phyloP scores from a whole-genome alignment of 345 rosid species.

The Pistacia integerrima region DNA sequence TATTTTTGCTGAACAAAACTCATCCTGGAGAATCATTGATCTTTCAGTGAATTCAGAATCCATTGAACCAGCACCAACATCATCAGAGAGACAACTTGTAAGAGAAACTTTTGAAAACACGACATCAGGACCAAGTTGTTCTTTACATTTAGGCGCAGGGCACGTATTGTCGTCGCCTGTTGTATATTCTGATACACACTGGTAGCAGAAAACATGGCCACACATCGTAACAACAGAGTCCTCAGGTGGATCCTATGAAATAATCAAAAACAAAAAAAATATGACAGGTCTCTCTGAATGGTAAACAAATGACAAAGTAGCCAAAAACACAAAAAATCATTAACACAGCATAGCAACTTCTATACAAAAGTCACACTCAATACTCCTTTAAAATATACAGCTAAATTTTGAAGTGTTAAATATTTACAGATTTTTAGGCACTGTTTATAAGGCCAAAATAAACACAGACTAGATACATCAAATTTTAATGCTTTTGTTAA shows the following conservation, averaged over 20 bases:
- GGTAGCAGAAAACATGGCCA: slow-evolving; percentile 89
- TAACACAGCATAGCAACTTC: neutral
- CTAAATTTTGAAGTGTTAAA: neutral
- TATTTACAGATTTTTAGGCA: neutral
- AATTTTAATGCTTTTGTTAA: neutral
- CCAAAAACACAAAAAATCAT: neutral
- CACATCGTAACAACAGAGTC: slow-evolving; percentile 84
- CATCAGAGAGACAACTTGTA: slow-evolving; percentile 47
- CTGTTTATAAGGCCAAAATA: neutral
- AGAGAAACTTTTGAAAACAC: slow-evolving; percentile 82
- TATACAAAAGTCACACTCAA: neutral
- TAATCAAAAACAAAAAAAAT: slow-evolving; percentile 20
- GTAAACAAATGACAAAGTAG: neutral
- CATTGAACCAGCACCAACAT: slow-evolving; percentile 39
- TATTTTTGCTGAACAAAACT: slow-evolving; percentile 76
- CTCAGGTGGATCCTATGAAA: slow-evolving; percentile 90
- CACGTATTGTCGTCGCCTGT: slow-evolving; percentile 84
- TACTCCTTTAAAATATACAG: neutral
- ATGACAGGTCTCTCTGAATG: neutral
- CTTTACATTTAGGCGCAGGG: slow-evolving; percentile 68
- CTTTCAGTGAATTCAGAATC: slow-evolving; percentile 39
- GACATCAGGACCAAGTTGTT: slow-evolving; percentile 67
- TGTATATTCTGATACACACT: slow-evolving; percentile 76
- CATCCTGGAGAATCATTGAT: slow-evolving; percentile 46
- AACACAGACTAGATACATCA: neutral